Evolutionary conservation across 2,329 filamentous ascomycete genomes (phyloP).

Genomic region (Monosporascus sp.): DNA sequence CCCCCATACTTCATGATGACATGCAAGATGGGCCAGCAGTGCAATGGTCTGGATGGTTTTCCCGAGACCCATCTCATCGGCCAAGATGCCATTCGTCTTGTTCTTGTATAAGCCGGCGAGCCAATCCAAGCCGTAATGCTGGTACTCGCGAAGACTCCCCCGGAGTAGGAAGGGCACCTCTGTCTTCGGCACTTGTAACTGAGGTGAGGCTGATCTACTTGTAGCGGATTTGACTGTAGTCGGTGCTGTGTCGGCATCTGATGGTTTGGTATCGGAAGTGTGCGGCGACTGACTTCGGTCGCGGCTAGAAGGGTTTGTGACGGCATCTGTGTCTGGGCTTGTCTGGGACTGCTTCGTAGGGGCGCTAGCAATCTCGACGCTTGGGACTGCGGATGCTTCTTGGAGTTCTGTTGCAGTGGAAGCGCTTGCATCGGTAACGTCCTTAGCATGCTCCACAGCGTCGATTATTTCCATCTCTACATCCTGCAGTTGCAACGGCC

Average conservation of each 20-base stretch:
- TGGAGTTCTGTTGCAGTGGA: neutral
- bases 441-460: slow-evolving; percentile 15
- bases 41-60: slow-evolving; percentile 99
- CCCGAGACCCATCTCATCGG: slow-evolving; percentile 96
- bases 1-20: slow-evolving; percentile 87
- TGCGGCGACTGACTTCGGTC: slow-evolving; percentile 42
- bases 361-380: slow-evolving; percentile 19
- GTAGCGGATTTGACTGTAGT: slow-evolving; percentile 30
- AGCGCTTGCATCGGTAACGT: slow-evolving; percentile 2
- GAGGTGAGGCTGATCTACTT: slow-evolving; percentile 31
- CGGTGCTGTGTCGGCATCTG: slow-evolving; percentile 40
- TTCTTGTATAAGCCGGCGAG: slow-evolving; percentile 88
- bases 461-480: slow-evolving; percentile 19
- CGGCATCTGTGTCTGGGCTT: slow-evolving; percentile 38
- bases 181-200: slow-evolving; percentile 48
- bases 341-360: slow-evolving; percentile 24
- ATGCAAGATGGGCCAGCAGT: slow-evolving; percentile 85
- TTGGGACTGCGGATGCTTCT: slow-evolving; percentile 9
- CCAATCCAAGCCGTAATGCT: slow-evolving; percentile 97
- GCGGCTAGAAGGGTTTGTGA: slow-evolving; percentile 38
- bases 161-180: slow-evolving; percentile 78
- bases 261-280: slow-evolving; percentile 46
- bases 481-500: slow-evolving; percentile 14
- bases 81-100: slow-evolving; percentile 90
- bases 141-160: slow-evolving; percentile 88